These are phyloP conservation scores for Colletotrichum sublineola DNA, from an alignment of 2,329 filamentous ascomycete genomes.

Conservation along the genomic window DNA sequence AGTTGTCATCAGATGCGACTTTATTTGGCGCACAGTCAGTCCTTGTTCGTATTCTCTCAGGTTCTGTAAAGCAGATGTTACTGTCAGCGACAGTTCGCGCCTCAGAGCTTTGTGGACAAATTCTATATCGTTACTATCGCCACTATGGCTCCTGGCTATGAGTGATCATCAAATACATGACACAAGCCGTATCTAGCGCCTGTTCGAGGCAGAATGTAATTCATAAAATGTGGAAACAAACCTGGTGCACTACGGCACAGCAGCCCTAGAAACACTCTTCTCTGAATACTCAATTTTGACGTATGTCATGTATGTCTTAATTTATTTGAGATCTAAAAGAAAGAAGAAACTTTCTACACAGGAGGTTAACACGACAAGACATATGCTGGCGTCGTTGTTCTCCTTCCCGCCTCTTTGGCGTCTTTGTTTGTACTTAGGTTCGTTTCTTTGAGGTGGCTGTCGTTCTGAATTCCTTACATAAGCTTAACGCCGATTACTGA, in stretches of 20 bases:
- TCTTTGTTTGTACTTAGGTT: not conserved
- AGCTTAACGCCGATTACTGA: conserved; percentile 28
- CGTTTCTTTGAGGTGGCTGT: conserved; percentile 28
- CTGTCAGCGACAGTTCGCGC: not conserved
- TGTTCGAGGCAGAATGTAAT: not conserved
- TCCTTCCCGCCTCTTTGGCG: not conserved
- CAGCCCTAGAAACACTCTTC: not conserved
- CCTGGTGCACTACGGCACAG: not conserved
- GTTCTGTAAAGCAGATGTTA: not conserved
- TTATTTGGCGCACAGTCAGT: not conserved
- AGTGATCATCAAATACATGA: too few relatives aligned
- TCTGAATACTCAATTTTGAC: not conserved
- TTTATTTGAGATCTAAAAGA: too few relatives aligned
- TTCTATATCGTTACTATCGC: not conserved
- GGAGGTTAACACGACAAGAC: too few relatives aligned
- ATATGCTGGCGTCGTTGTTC: not conserved
- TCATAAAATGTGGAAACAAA: not conserved
- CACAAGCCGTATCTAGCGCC: not conserved
- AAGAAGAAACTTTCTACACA: too few relatives aligned
- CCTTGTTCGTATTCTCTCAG: not conserved
- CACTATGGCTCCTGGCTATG: too few relatives aligned
- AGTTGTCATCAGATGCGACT: not conserved
- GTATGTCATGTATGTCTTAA: not conserved
- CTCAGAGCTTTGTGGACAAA: not conserved
- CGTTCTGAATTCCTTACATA: conserved; percentile 27